Evolutionary conservation across 441 rosid genomes (phyloP), one percentile per base, ranked within the genome.

Genomic region (Pelargonium citronellum): DNA sequence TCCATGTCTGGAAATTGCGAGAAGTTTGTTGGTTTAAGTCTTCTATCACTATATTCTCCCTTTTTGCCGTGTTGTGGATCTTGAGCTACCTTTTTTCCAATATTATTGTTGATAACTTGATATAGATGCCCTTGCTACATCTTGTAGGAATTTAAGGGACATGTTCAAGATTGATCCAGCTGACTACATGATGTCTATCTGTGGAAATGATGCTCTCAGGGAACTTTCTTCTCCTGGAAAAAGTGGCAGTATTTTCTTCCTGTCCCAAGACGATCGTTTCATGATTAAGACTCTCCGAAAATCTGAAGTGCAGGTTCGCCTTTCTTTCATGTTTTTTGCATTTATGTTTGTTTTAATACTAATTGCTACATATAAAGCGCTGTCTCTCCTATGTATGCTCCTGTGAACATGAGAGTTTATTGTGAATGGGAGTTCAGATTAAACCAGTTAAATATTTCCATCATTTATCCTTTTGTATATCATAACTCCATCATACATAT

Each of bases 141-240:
- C n/a, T 67, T 80, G 44, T 71, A 95, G 99, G 91, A 91, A 92
- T 80, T 76, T 95, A 74, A 89, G 99, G 81, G 96, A 95, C 84
- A 83, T 95, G 98, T 95, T 95, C 87, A 88, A 87, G 81, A 77
- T 95, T 73, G 97, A 95, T 88, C 93, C 98, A 67, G 99, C 99
- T 1, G 99, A 95, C 72, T 95, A 89, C 87, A 92, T 95, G 99
- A 95, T 95, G 99, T 95, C 99, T 78, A 92, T 95, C 67, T 95
- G 99, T 79, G 98, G 98, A n/a, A 91, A 89, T 79, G 93, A 95
- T 78, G 97, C 95, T 66, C 78, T 95, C 41, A 86, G 87, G 72
- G 95, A 88, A 83, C 76, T 88, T 82, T 80, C 95, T 51, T 92
- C 99, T 60, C 83, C 98, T 0, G 98, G 99, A 65, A 95, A 95